phyloP scores from a whole-genome alignment of 1,284 basidiomycete species.

The Singerocomus rubriflavus region DNA sequence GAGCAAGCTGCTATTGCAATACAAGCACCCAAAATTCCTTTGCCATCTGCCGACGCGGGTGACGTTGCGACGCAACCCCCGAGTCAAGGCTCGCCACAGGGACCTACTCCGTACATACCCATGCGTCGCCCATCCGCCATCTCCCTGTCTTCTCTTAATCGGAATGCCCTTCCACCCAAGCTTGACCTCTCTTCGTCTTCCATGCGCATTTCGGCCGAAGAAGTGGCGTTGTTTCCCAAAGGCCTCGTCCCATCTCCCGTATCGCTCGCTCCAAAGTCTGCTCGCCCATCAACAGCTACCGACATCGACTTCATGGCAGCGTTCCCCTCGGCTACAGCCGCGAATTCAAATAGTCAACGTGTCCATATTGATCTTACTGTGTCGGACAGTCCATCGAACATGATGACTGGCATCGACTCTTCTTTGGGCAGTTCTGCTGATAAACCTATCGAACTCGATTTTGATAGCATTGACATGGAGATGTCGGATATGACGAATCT shows the following conservation, averaged over 20 bases:
- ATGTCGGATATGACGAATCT: constrained; percentile 50
- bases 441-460: constrained; percentile 75
- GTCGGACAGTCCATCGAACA: constrained; percentile 25
- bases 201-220: constrained; percentile 59
- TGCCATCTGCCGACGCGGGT: constrained; percentile 31
- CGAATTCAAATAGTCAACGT: constrained; percentile 25
- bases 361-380: constrained; percentile 44
- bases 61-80: constrained; percentile 19
- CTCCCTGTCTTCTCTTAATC: constrained; percentile 71
- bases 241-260: constrained; percentile 68
- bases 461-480: constrained; percentile 66
- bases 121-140: constrained; percentile 68
- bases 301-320: constrained; percentile 63
- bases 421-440: constrained; percentile 62
- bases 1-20: constrained; percentile 41
- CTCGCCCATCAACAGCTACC: constrained; percentile 51
- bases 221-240: constrained; percentile 51
- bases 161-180: constrained; percentile 65
- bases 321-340: constrained; percentile 42
- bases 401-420: constrained; percentile 36
- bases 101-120: constrained; percentile 24
- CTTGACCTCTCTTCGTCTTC: constrained; percentile 69
- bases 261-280: constrained; percentile 73
- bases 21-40: constrained; percentile 25
- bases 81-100: constrained; percentile 30